Base-by-base conservation (phyloP, 768 basidiomycete species). In the Mrakia gelida region DNA sequence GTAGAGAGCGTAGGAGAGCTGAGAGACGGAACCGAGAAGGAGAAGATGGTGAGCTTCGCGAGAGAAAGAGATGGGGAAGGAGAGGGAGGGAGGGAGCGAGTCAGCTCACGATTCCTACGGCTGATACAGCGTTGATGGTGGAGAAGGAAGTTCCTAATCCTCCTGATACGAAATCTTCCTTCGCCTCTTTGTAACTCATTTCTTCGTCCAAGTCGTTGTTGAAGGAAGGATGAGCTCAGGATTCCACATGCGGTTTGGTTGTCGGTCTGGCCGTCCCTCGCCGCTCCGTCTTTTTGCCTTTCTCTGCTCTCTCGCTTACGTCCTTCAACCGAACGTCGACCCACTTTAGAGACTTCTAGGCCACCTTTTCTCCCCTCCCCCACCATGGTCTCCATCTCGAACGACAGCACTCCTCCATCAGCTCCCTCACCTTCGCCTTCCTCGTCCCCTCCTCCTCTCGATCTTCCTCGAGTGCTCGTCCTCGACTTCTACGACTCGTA, bases 161-260 rank as follows among this genome's bases (percentile, higher is more conserved):
- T 56, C 89, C 89, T 10, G 92, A 90, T 56, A 94, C 91, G 81
- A 95, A 96, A 0, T 88, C 89, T 85, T 93, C 92, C 84, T 96
- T 96, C 13, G 88, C 89, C 11, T 86, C 80, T 83, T 93, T 94
- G 87, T 95, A 95, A 9, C 71, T 65, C 73, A 61, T 73, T 7
- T 45, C 15, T 15, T 10, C 7, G 4, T 45, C 2, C 7, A 6
- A 21, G 28, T 21, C 49, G 28, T 67, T 9, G 63, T 18, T 61
- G 13, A 43, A 38, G 28, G 21, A 52, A 52, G 2, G 49, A 5
- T 52, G 49, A 52, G 49, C 49, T 52, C 49, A n/a, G 49, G 15
- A 16, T 45, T 21, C 49, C 49, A 52, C 49, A 16, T 52, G 49
- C 49, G 15, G 45, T 45, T 15, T 45, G 45, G 45, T 15, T 38